Evolutionary conservation across 2,329 filamentous ascomycete genomes (phyloP).

Genomic region (Ascochyta fabae): DNA sequence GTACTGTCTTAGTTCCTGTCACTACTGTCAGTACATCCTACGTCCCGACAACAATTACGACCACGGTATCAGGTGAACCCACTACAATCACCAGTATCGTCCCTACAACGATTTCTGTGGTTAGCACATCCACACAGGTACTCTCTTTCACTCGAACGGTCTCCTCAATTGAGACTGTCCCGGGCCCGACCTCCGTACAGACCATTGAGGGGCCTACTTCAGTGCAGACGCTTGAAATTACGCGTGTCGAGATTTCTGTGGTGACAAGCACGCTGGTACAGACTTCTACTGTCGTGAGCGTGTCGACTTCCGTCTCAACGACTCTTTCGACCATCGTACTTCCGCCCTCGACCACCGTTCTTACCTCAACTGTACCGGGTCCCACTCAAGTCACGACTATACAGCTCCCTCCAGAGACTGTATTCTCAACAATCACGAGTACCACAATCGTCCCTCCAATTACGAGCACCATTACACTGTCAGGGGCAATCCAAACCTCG

Average conservation of each 20-base stretch:
- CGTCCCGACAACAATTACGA: background rate
- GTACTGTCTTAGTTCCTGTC: background rate
- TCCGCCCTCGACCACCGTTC: slow-evolving; percentile 17
- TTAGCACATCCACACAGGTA: background rate
- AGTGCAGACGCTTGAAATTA: slow-evolving; percentile 2
- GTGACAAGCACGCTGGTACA: slow-evolving; percentile 9
- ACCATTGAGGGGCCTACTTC: slow-evolving; percentile 6
- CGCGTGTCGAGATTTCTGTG: slow-evolving; percentile 10
- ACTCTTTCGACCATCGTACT: slow-evolving; percentile 6
- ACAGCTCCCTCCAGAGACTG: slow-evolving; percentile 14
- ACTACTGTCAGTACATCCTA: background rate
- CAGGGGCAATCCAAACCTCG: slow-evolving; percentile 23
- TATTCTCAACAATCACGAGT: slow-evolving; percentile 6
- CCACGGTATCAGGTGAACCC: background rate
- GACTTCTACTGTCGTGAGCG: background rate
- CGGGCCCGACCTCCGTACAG: background rate
- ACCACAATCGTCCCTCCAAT: slow-evolving; percentile 1
- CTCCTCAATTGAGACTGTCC: background rate
- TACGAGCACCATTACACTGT: slow-evolving; percentile 19
- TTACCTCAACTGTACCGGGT: slow-evolving; percentile 27
- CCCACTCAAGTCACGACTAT: slow-evolving; percentile 22
- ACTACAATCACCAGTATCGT: background rate
- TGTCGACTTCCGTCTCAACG: slow-evolving; percentile 3
- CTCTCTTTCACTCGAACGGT: background rate
- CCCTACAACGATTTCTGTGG: background rate